These are phyloP conservation scores for Suhomyces kunorum DNA, from an alignment of 1,139 yeast species.

Conservation along the genomic window DNA sequence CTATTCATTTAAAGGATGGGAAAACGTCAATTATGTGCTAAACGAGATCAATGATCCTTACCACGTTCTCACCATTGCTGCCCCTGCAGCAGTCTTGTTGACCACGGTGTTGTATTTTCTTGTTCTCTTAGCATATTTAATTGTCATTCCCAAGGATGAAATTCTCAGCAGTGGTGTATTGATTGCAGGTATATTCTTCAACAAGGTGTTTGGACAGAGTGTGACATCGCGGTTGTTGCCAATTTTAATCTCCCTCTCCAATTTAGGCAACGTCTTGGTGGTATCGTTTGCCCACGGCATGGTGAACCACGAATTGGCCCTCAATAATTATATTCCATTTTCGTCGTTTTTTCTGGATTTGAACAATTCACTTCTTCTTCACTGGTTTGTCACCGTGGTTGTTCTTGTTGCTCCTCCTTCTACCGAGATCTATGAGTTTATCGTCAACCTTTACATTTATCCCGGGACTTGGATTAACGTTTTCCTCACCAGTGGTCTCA, in stretches of 20 bases:
- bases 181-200: conserved; percentile 74
- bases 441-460: conserved; percentile 50
- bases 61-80: conserved; percentile 66
- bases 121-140: conserved; percentile 70
- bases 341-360: conserved; percentile 57
- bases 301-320: conserved; percentile 72
- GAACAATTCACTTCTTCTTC: conserved; percentile 43
- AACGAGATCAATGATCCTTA: conserved; percentile 56
- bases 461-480: conserved; percentile 56
- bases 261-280: conserved; percentile 75
- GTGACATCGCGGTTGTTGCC: conserved; percentile 65
- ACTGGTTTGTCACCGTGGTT: conserved; percentile 50
- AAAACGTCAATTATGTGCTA: conserved; percentile 47
- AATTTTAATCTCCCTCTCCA: conserved; percentile 72
- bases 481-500: conserved; percentile 41
- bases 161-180: conserved; percentile 64
- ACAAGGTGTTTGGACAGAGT: conserved; percentile 67
- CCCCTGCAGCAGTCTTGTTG: conserved; percentile 64
- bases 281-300: conserved; percentile 79
- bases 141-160: conserved; percentile 69
- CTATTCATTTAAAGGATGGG: conserved; percentile 47
- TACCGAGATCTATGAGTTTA: conserved; percentile 48
- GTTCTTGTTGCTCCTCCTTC: conserved; percentile 50
- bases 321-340: conserved; percentile 72
- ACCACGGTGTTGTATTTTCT: conserved; percentile 66